Percentiles rank a stretch among this genome's conserved stretches.
Evolutionary conservation across 2,329 filamentous ascomycete genomes (phyloP).

Genomic region (Exophiala phaeomuriformis): DNA sequence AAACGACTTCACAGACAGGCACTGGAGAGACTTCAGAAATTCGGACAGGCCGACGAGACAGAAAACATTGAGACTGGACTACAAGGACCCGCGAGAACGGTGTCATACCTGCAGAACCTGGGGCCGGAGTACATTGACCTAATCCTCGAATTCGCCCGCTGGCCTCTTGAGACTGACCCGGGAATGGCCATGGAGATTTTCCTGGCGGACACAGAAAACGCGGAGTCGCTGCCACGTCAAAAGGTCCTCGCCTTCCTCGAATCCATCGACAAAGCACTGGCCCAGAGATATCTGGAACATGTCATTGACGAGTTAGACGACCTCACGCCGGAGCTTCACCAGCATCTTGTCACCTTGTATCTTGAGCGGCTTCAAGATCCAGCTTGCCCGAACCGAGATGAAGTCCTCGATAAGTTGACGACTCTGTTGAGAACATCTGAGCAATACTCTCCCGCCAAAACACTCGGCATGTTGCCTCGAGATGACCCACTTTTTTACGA

Average conservation of each 20-base stretch:
- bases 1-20: conserved; percentile 89
- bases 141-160: conserved; percentile 83
- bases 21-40: conserved; percentile 70
- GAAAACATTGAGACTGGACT: conserved; percentile 47
- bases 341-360: conserved; percentile 68
- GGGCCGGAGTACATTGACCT: conserved; percentile 82
- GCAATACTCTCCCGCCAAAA: conserved; percentile 72
- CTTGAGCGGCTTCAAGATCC: conserved; percentile 46
- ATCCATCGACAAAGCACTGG: conserved; percentile 60
- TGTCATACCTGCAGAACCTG: conserved; percentile 83
- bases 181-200: conserved; percentile 86
- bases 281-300: conserved; percentile 80
- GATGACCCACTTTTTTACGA: conserved; percentile 85
- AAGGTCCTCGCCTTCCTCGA: conserved; percentile 68
- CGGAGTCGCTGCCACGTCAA: conserved; percentile 75
- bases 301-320: conserved; percentile 83
- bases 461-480: conserved; percentile 67
- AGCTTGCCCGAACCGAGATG: conserved; percentile 45
- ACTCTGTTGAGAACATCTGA: conserved; percentile 66
- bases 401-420: conserved; percentile 60
- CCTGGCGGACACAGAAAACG: conserved; percentile 85
- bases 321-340: conserved; percentile 76
- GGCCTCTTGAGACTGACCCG: conserved; percentile 69
- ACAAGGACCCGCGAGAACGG: conserved; percentile 73
- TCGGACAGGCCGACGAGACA: conserved; percentile 54